Evolutionary conservation across 2,329 filamentous ascomycete species (phyloP).

Genomic region (Aspergillus sp.): DNA sequence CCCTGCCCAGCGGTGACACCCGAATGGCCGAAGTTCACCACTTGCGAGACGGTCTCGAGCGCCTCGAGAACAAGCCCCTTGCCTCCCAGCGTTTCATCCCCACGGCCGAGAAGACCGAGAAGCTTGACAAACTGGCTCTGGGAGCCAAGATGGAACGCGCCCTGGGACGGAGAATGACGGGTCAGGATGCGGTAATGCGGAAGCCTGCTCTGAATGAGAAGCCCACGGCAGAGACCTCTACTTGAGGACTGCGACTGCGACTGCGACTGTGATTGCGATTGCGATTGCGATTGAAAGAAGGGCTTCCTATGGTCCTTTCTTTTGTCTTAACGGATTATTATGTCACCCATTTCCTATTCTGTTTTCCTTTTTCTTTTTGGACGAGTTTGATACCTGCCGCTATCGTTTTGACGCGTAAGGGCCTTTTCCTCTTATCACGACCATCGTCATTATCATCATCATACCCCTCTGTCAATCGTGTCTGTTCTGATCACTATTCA

Average conservation of each 20-base stretch:
- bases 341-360: neutral
- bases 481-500: neutral
- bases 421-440: neutral
- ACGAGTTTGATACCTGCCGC: conserved; percentile 7
- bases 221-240: conserved; percentile 11
- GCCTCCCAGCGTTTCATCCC: conserved; percentile 72
- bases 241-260: conserved; percentile 3
- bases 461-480: neutral
- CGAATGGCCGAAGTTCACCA: conserved; percentile 60
- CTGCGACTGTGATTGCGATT: too few species aligned
- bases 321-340: too few species aligned
- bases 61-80: conserved; percentile 83
- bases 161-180: conserved; percentile 73
- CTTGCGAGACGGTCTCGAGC: conserved; percentile 71
- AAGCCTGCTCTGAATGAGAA: conserved; percentile 45
- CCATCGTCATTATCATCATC: neutral
- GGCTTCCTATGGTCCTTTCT: too few species aligned
- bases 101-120: conserved; percentile 69
- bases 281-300: too few species aligned
- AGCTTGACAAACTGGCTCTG: conserved; percentile 76
- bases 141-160: conserved; percentile 87
- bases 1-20: conserved; percentile 39
- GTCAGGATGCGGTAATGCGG: conserved; percentile 77
- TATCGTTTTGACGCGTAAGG: neutral
- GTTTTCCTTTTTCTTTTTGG: neutral